Conservation (phyloP, 2,329 filamentous ascomycete species). For the Paecilomyces dactylethromorphus region DNA sequence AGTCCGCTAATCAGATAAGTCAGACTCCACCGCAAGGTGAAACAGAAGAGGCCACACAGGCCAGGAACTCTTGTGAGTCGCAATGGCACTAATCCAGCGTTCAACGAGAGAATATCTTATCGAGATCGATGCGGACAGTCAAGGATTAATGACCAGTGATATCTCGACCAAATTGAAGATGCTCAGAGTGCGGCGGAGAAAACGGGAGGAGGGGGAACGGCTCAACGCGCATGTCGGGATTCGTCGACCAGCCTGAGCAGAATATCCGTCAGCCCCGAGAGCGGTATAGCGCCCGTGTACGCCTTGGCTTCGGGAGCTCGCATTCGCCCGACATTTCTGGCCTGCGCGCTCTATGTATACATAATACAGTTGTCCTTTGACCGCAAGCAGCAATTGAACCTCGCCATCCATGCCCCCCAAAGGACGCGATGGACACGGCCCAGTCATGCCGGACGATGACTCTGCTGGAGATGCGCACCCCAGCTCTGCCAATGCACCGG, state of each 20-base stretch:
- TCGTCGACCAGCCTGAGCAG: not conserved
- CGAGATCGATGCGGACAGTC: not conserved
- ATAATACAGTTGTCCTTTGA: not conserved
- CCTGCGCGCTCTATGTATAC: not conserved
- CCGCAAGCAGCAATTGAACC: not conserved
- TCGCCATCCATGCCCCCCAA: conserved; percentile 17
- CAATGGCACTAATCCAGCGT: not conserved
- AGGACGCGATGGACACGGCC: conserved; percentile 15
- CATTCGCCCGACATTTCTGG: not conserved
- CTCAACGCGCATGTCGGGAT: not conserved
- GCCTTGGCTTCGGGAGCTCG: not conserved
- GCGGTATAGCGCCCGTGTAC: not conserved
- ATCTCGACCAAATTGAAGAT: not conserved
- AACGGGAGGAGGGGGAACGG: not conserved
- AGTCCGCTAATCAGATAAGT: not conserved
- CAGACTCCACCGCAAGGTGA: not conserved
- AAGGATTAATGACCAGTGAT: not conserved
- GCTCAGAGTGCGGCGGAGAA: not conserved
- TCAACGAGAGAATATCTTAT: not conserved
- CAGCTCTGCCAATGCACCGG: conserved; percentile 6
- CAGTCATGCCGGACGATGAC: conserved; percentile 17
- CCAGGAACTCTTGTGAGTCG: not conserved
- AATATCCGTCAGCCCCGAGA: not conserved
- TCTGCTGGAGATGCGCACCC: conserved; percentile 2
- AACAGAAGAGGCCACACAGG: not conserved